Conservation (phyloP, 805 yeast species). For the Nakazawaea anatomiae region DNA sequence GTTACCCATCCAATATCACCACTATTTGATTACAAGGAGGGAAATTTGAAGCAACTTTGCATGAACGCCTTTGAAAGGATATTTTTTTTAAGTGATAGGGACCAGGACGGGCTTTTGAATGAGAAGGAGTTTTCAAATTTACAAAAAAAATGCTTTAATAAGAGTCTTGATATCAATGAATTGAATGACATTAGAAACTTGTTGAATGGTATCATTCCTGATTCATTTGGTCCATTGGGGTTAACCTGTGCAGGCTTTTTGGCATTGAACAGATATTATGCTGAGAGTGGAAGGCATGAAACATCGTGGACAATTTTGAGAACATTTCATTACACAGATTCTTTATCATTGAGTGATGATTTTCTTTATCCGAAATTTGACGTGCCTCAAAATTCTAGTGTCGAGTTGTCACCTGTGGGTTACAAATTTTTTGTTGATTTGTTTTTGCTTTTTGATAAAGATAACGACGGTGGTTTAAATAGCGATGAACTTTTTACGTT, state of each 20-base stretch:
- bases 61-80: constrained; percentile 71
- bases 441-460: constrained; percentile 83
- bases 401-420: constrained; percentile 89
- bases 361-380: constrained; percentile 76
- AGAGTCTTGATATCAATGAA: constrained; percentile 41
- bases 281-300: constrained; percentile 91
- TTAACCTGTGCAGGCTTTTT: constrained; percentile 73
- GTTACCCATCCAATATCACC: constrained; percentile 93
- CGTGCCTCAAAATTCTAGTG: constrained; percentile 69
- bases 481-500: constrained; percentile 62
- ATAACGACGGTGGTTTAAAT: constrained; percentile 93
- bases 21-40: constrained; percentile 85
- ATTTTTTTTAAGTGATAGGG: constrained; percentile 80
- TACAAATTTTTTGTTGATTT: constrained; percentile 88
- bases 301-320: constrained; percentile 94
- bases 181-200: constrained; percentile 36
- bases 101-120: constrained; percentile 80
- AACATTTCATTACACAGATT: constrained; percentile 86
- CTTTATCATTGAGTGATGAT: constrained; percentile 75
- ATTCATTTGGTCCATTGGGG: constrained; percentile 38
- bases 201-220: constrained; percentile 21
- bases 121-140: constrained; percentile 64
- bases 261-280: constrained; percentile 70
- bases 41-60: constrained; percentile 72
- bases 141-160: constrained; percentile 72